Base-by-base conservation (phyloP, 1,284 basidiomycete genomes). In the Cutaneotrichosporon sp. region DNA sequence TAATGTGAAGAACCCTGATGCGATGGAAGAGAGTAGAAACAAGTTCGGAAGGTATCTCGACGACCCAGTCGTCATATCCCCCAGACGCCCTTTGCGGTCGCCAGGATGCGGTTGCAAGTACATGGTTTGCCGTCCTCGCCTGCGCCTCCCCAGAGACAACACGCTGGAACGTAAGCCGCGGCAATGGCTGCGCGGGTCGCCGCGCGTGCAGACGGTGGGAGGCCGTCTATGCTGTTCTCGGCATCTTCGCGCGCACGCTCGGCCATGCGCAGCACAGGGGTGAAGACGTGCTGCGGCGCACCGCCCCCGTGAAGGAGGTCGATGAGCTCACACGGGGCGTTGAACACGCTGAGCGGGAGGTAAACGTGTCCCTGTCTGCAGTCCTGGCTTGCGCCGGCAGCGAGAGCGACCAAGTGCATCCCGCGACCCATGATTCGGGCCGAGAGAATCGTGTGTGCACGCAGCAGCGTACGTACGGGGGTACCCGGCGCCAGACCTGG, bases 371-470 rank as follows among this genome's bases (percentile, higher is more conserved):
- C 66, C 24, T 73, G 20, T 44, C 22, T 1, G 68, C 74, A 55
- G 78, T 77, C 46, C 71, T 74, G 1, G 62, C 64, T 5, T 77
- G 65, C 55, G 78, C 75, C 12, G 74, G 42, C 55, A 0, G 75
- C 70, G 46, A 78, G 70, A 51, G 76, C 75, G 54, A 77, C 70
- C 24, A 77, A 64, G 50, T 76, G 75, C 19, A 77, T 60, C 7
- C 76, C 75, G 26, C 70, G 59, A 4, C 77, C 76, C 72, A 76
- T 76, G 52, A 71, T 61, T 10, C 75, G 59, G 2, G 73, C 71
- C 9, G 24, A 34, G 12, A 27, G 25, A 20, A 56, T 46, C 6
- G 46, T 44, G 24, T 49, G 42, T 3, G 53, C 46, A 5, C 32
- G 46, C 17, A 48, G 26, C 19, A 53, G 46, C 11, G 46, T 44